A percentile compares a stretch with the other conserved stretches of the same genome.
Evolutionary conservation across 192 early-diverging fungal genomes (phyloP).

Genomic region (Podila clonocystis): DNA sequence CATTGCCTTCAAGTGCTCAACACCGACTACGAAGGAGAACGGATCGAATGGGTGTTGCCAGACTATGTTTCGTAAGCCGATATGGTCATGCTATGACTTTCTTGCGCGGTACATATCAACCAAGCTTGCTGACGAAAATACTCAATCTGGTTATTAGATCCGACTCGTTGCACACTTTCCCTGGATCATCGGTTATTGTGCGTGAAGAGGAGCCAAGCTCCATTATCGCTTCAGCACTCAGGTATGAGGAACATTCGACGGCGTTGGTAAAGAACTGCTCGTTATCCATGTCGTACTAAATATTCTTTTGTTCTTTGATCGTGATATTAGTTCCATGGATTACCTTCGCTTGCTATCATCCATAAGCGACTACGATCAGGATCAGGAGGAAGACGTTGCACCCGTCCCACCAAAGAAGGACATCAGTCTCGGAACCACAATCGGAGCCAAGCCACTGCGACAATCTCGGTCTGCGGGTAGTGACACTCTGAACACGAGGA

Average conservation of each 20-base stretch:
- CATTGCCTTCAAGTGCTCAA: slow-evolving; percentile 28
- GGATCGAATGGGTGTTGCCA: slow-evolving; percentile 58
- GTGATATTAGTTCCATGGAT: slow-evolving; percentile 52
- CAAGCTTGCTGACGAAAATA: not conserved
- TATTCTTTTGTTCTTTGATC: not conserved
- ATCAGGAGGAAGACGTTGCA: slow-evolving; percentile 11
- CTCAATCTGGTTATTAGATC: slow-evolving; percentile 4
- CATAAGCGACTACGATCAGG: slow-evolving; percentile 16
- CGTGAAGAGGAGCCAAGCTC: slow-evolving; percentile 91
- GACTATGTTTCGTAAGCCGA: slow-evolving; percentile 60
- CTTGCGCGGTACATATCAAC: not conserved
- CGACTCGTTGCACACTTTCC: slow-evolving; percentile 73
- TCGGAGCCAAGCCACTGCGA: slow-evolving; percentile 3
- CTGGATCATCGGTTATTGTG: slow-evolving; percentile 82
- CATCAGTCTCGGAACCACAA: not conserved
- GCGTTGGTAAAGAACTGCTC: not conserved
- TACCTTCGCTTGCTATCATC: slow-evolving; percentile 49
- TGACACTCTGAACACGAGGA: slow-evolving; percentile 19
- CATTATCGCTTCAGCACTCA: slow-evolving; percentile 89
- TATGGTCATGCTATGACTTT: not conserved
- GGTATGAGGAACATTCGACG: slow-evolving; percentile 35
- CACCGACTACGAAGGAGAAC: slow-evolving; percentile 14
- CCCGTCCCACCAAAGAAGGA: slow-evolving; percentile 36
- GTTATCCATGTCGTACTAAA: not conserved
- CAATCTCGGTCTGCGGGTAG: slow-evolving; percentile 32